phyloP scores from a whole-genome alignment of 163 green algal species.

The Prototheca wickerhamii region DNA sequence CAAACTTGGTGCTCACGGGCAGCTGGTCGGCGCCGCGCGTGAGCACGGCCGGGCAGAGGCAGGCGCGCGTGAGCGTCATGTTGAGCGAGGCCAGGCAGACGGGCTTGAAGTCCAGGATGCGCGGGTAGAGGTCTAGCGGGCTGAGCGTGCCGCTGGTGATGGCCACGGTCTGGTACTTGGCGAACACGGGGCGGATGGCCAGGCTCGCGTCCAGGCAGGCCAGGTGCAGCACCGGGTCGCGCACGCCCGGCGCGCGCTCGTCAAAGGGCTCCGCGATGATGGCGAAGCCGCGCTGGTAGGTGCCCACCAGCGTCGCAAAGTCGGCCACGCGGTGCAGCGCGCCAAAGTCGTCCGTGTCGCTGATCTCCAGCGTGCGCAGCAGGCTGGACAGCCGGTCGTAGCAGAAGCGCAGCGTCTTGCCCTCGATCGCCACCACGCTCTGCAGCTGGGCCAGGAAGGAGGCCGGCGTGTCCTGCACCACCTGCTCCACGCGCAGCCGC shows the following conservation, averaged over 20 bases:
- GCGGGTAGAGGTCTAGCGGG: constrained; percentile 94
- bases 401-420: constrained; percentile 84
- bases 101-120: constrained; percentile 91
- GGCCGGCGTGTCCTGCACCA: constrained; percentile 63
- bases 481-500: constrained; percentile 51
- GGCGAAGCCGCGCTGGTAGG: constrained; percentile 66
- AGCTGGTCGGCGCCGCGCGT: constrained; percentile 86
- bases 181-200: constrained; percentile 92
- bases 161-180: constrained; percentile 86
- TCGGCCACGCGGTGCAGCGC: constrained; percentile 81
- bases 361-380: constrained; percentile 94
- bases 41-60: constrained; percentile 91
- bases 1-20: constrained; percentile 79
- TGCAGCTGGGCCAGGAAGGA: constrained; percentile 74
- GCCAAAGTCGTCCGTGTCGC: constrained; percentile 86
- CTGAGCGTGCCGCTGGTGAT: constrained; percentile 95
- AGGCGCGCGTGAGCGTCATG: constrained; percentile 95
- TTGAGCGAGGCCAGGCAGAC: constrained; percentile 74
- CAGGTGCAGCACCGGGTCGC: constrained; percentile 92
- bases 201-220: constrained; percentile 92
- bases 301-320: constrained; percentile 91
- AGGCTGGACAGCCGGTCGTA: constrained; percentile 90
- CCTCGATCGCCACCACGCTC: constrained; percentile 56
- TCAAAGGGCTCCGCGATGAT: constrained; percentile 98
- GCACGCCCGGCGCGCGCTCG: constrained; percentile 81